phyloP scores from a whole-genome alignment of 2,329 filamentous ascomycete genomes.

The Penicillium sp. region DNA sequence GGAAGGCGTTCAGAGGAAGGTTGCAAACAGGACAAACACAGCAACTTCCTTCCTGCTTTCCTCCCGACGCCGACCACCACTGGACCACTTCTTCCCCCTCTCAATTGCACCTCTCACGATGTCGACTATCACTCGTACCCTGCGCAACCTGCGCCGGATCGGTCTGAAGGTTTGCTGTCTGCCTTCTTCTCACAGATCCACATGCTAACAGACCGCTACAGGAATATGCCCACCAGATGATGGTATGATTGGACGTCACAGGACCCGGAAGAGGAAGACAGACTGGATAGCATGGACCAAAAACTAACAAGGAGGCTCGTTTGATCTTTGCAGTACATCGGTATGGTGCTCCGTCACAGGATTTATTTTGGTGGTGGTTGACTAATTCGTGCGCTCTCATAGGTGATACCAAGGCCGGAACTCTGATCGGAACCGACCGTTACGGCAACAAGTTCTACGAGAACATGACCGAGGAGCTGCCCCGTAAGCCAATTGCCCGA shows the following conservation, averaged over 20 bases:
- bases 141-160: conserved; percentile 84
- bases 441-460: conserved; percentile 98
- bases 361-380: conserved; percentile 5
- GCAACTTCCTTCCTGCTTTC: conserved; percentile 25
- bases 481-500: conserved; percentile 62
- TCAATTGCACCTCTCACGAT: conserved; percentile 59
- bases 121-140: conserved; percentile 87
- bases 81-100: conserved; percentile 14
- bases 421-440: conserved; percentile 80
- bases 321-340: conserved; percentile 46
- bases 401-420: conserved; percentile 97
- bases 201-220: conserved; percentile 54
- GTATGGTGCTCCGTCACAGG: conserved; percentile 32
- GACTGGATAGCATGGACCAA: conserved; percentile 10
- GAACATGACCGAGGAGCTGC: conserved; percentile 87
- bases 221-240: conserved; percentile 91
- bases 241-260: conserved; percentile 62
- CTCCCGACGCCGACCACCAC: conserved; percentile 13
- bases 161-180: conserved; percentile 73
- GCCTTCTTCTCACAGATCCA: not conserved
- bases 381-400: conserved; percentile 33
- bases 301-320: conserved; percentile 26
- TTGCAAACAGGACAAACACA: conserved; percentile 45
- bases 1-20: conserved; percentile 17
- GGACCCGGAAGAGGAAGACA: conserved; percentile 15